Percentiles rank a stretch among this genome's conserved stretches.
Conservation (phyloP, 441 rosid species). For the Brassica hybrid region DNA sequence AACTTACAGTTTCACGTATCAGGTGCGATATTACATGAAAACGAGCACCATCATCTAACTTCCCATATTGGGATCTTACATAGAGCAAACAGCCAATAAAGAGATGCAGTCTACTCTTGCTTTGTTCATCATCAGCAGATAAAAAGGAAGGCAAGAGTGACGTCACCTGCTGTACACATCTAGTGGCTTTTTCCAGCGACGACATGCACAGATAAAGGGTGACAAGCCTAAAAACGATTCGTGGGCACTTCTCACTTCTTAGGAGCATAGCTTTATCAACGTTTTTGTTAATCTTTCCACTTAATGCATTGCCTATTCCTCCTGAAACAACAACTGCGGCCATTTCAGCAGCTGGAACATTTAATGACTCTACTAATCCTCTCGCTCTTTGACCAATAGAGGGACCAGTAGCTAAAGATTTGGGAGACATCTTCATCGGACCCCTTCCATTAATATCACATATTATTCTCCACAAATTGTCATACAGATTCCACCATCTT, state of each 20-base stretch:
- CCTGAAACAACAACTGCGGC: slow-evolving; percentile 99
- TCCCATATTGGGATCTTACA: slow-evolving; percentile 82
- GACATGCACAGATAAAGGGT: slow-evolving; percentile 85
- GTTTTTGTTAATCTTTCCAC: slow-evolving; percentile 82
- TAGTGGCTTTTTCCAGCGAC: slow-evolving; percentile 92
- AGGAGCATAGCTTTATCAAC: slow-evolving; percentile 96
- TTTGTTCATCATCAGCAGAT: slow-evolving; percentile 90
- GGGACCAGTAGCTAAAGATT: slow-evolving; percentile 70
- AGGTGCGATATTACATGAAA: slow-evolving; percentile 93
- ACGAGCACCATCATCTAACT: slow-evolving; percentile 92
- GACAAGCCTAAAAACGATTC: slow-evolving; percentile 88
- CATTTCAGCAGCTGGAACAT: slow-evolving; percentile 99
- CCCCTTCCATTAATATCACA: slow-evolving; percentile 92
- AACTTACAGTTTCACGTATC: slow-evolving; percentile 89
- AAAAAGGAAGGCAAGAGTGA: slow-evolving; percentile 86
- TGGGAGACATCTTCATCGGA: slow-evolving; percentile 71
- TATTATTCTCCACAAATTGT: slow-evolving; percentile 86
- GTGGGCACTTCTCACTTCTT: slow-evolving; percentile 96
- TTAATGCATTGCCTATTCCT: slow-evolving; percentile 93
- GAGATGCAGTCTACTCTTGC: slow-evolving; percentile 92
- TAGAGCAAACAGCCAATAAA: slow-evolving; percentile 92
- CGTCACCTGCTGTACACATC: slow-evolving; percentile 87
- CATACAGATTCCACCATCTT: slow-evolving; percentile 93
- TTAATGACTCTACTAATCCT: slow-evolving; percentile 95
- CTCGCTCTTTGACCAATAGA: slow-evolving; percentile 99